Conservation (phyloP, 2,329 filamentous ascomycete species). For the Meredithiella fracta region DNA sequence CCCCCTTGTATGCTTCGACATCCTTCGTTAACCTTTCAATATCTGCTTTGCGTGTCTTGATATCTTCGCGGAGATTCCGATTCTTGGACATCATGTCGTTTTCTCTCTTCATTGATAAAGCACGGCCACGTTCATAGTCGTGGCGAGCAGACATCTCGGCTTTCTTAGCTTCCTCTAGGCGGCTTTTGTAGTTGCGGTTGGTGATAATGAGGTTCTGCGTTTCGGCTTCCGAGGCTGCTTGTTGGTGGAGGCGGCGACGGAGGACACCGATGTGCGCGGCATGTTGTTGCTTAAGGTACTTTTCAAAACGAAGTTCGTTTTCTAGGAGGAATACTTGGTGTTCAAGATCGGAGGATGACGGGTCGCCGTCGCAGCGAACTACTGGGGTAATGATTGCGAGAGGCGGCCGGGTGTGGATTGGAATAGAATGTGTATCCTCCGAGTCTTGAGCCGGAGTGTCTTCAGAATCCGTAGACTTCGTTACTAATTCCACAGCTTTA, state of each 20-base stretch:
- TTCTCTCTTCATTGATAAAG: constrained; percentile 64
- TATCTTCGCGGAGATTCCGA: constrained; percentile 49
- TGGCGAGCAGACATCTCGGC: constrained; percentile 52
- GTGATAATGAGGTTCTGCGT: constrained; percentile 65
- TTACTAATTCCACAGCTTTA: no score
- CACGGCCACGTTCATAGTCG: constrained; percentile 55
- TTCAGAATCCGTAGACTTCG: background rate
- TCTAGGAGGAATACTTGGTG: constrained; percentile 59
- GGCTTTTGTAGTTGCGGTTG: constrained; percentile 56
- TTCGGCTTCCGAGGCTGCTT: constrained; percentile 65
- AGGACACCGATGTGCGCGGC: constrained; percentile 66
- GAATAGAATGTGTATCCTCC: background rate
- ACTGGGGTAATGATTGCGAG: background rate
- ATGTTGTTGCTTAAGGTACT: constrained; percentile 71
- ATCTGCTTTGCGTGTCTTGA: constrained; percentile 45
- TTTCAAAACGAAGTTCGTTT: constrained; percentile 70
- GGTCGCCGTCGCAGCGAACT: background rate
- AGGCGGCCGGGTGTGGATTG: background rate
- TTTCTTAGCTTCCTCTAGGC: constrained; percentile 57
- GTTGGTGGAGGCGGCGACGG: constrained; percentile 55
- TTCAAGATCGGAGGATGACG: constrained; percentile 30
- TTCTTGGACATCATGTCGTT: constrained; percentile 52
- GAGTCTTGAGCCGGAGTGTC: background rate
- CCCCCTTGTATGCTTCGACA: constrained; percentile 38
- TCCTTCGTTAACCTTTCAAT: constrained; percentile 40